These are phyloP conservation scores for Quercus ilex DNA, from an alignment of 306 rosid genomes.

Conservation along the genomic window DNA sequence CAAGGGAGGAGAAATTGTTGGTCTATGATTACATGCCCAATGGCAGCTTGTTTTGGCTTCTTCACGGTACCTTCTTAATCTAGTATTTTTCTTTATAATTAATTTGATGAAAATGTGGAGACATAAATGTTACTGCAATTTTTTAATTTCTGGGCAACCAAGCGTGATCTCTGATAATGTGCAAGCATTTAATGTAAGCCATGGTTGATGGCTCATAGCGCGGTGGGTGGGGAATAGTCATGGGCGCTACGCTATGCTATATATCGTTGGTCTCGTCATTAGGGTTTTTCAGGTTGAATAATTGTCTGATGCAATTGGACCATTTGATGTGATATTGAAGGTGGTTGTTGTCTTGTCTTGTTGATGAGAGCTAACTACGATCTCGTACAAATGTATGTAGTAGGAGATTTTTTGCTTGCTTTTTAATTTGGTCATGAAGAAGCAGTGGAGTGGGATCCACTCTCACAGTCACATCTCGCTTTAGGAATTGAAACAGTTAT, in stretches of 20 bases:
- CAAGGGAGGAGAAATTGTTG: constrained; percentile 69
- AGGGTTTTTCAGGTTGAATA: background rate
- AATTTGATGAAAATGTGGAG: too few relatives aligned
- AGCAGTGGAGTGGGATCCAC: background rate
- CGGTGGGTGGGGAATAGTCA: background rate
- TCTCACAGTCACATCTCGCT: background rate
- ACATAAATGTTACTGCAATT: background rate
- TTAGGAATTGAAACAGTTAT: constrained; percentile 11
- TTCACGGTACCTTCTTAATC: constrained; percentile 55
- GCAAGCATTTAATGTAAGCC: background rate
- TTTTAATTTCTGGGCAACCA: constrained; percentile 14
- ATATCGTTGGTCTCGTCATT: constrained; percentile 3
- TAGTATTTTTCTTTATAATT: too few relatives aligned
- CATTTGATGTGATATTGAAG: background rate
- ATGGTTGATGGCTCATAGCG: background rate
- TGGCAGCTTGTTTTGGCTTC: constrained; percentile 78
- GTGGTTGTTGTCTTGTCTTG: too few relatives aligned
- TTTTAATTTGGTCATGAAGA: background rate
- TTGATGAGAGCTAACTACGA: background rate
- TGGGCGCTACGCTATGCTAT: too few relatives aligned
- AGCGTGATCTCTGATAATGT: background rate
- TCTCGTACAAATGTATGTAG: background rate
- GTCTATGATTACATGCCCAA: constrained; percentile 84
- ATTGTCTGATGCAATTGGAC: constrained; percentile 15
- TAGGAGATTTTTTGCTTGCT: too few relatives aligned